These are phyloP conservation scores for Talaromyces pinophilus DNA, from an alignment of 2,329 filamentous ascomycete genomes.

Conservation along the genomic window DNA sequence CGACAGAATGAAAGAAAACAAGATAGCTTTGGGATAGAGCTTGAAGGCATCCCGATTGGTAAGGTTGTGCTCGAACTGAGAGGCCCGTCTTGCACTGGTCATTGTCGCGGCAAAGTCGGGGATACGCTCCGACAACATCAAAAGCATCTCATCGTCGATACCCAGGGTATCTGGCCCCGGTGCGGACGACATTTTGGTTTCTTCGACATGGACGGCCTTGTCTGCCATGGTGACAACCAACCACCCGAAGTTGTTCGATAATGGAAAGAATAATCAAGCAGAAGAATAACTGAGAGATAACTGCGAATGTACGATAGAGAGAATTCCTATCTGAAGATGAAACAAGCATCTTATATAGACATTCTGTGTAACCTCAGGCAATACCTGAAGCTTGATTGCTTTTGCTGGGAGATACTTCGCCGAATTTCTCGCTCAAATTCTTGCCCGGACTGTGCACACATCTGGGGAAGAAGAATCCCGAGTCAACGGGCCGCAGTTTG, in stretches of 20 bases:
- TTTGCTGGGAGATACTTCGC: conserved; percentile 4
- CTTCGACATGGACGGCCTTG: conserved; percentile 14
- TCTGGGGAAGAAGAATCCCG: background rate
- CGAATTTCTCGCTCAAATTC: conserved; percentile 15
- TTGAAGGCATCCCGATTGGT: conserved; percentile 26
- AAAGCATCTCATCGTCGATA: conserved; percentile 31
- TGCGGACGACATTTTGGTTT: conserved; percentile 18
- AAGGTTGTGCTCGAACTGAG: conserved; percentile 25
- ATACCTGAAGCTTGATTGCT: background rate
- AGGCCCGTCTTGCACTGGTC: conserved; percentile 10
- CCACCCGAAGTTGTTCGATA: background rate
- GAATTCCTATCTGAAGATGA: background rate
- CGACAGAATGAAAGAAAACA: conserved; percentile 45
- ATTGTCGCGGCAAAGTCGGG: conserved; percentile 27
- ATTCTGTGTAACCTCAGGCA: background rate
- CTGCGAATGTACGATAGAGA: background rate
- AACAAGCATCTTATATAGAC: conserved; percentile 12
- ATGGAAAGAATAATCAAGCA: background rate
- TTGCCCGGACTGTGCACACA: background rate
- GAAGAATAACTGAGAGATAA: background rate
- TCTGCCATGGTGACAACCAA: conserved; percentile 10
- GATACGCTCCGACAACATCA: conserved; percentile 37
- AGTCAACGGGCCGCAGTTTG: background rate
- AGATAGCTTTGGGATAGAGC: conserved; percentile 32
- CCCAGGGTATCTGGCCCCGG: conserved; percentile 33